Conservation (phyloP, 495 filamentous ascomycete species). For the Sordaria brevicollis region DNA sequence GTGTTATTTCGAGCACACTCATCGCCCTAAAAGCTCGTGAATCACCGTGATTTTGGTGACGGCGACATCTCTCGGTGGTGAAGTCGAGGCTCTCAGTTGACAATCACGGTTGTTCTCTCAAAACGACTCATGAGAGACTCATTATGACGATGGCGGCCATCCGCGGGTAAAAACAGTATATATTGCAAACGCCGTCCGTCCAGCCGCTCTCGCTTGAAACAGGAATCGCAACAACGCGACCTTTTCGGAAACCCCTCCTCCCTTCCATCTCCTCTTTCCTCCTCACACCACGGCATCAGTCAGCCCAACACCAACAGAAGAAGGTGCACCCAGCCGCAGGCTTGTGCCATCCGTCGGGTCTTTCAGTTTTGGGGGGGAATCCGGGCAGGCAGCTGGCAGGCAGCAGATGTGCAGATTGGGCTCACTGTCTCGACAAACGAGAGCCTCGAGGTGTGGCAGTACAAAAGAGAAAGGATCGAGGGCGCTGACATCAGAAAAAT, state of each 20-base stretch:
- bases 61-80: neutral
- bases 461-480: neutral
- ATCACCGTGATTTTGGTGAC: neutral
- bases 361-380: neutral
- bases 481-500: neutral
- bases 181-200: neutral
- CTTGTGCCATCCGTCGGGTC: neutral
- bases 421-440: neutral
- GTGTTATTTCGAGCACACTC: neutral
- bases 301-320: neutral
- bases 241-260: neutral
- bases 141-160: neutral
- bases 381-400: neutral
- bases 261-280: neutral
- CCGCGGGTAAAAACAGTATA: neutral
- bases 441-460: neutral
- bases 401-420: neutral
- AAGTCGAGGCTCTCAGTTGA: neutral
- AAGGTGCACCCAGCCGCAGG: neutral
- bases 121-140: neutral
- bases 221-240: neutral
- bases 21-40: neutral
- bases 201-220: neutral
- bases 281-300: neutral
- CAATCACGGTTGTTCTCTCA: neutral